These are phyloP conservation scores for Bassia scoparia DNA, from an alignment of 148 eudicot species.

Conservation along the genomic window DNA sequence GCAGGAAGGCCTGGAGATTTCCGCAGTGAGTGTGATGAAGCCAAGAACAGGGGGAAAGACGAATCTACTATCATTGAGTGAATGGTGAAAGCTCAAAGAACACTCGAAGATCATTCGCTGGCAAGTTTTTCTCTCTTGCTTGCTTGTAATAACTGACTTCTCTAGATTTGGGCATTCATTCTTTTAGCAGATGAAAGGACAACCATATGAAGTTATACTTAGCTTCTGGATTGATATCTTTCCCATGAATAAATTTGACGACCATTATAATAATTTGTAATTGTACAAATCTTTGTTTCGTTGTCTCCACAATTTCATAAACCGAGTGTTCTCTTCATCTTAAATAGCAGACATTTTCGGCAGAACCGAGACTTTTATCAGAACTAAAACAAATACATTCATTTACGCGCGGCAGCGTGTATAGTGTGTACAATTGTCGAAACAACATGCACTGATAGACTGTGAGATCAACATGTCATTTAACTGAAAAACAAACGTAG, in stretches of 20 bases:
- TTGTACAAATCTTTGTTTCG: no score
- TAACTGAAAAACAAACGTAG: no score
- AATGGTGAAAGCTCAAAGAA: background rate
- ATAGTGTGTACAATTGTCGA: background rate
- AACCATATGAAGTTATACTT: no score
- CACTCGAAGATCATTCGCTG: constrained; percentile 28
- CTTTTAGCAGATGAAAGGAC: background rate
- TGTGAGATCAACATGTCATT: background rate
- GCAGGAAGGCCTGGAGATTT: constrained; percentile 49
- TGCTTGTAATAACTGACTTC: constrained; percentile 30
- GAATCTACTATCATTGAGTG: constrained; percentile 28
- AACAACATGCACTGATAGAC: background rate
- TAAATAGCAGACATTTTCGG: background rate
- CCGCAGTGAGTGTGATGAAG: constrained; percentile 49
- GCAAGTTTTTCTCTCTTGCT: constrained; percentile 48
- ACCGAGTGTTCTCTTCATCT: no score
- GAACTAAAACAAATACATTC: background rate
- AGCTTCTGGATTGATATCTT: no score
- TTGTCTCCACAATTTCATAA: no score
- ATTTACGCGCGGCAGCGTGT: background rate
- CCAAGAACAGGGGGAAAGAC: constrained; percentile 39
- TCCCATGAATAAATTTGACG: no score
- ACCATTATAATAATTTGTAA: no score
- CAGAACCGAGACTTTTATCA: background rate
- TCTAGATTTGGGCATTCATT: background rate